phyloP scores from a whole-genome alignment of 2,329 filamentous ascomycete genomes.

The Ceratocystis eucalypticola region DNA sequence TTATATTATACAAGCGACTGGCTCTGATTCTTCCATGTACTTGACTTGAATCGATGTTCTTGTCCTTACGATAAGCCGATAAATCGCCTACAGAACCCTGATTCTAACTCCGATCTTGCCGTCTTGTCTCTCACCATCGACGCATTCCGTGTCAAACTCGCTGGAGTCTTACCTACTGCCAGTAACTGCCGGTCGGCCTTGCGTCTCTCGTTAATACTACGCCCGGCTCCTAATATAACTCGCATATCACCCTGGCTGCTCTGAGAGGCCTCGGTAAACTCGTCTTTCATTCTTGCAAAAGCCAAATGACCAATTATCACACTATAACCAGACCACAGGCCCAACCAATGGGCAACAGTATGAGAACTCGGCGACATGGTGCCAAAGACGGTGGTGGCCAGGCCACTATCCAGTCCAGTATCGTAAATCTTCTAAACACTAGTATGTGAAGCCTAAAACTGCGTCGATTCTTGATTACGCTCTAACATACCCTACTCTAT shows the following conservation, averaged over 20 bases:
- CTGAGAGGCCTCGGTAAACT: background rate
- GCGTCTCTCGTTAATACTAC: background rate
- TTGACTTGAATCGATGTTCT: background rate
- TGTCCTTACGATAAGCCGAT: background rate
- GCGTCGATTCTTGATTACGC: background rate
- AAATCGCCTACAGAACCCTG: background rate
- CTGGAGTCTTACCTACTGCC: background rate
- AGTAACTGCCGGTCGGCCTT: background rate
- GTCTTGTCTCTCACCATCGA: background rate
- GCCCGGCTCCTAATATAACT: background rate
- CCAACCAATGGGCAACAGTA: slow-evolving; percentile 33
- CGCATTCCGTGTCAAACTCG: background rate
- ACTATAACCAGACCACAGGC: slow-evolving; percentile 29
- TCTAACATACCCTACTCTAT: slow-evolving; percentile 22
- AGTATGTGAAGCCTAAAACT: slow-evolving; percentile 41
- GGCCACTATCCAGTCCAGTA: slow-evolving; percentile 79
- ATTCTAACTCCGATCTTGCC: background rate
- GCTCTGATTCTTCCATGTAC: background rate
- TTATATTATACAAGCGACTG: background rate
- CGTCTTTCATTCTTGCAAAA: background rate
- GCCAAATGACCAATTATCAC: slow-evolving; percentile 41
- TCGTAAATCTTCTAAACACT: slow-evolving; percentile 92
- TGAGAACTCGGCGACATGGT: slow-evolving; percentile 44
- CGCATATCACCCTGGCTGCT: background rate
- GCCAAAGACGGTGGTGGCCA: slow-evolving; percentile 67